phyloP scores from a whole-genome alignment of 805 yeast species.

The Wickerhamomyces hampshirensis region DNA sequence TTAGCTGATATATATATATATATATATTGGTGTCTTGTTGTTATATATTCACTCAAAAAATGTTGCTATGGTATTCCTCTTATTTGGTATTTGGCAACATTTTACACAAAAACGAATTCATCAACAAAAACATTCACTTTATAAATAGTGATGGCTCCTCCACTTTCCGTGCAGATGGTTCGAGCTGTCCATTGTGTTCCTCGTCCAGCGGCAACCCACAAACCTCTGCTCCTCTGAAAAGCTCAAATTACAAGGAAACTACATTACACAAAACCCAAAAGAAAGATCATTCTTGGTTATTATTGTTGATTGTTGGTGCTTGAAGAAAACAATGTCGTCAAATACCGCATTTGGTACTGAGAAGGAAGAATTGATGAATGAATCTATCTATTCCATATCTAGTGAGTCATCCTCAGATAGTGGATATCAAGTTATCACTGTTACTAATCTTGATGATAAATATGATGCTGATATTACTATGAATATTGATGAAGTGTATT shows the following conservation, averaged over 20 bases:
- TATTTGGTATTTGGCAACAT: background rate
- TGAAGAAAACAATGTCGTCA: constrained; percentile 2
- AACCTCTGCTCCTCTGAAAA: background rate
- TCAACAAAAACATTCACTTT: constrained; percentile 18
- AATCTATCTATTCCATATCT: too few species aligned
- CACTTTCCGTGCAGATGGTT: constrained; percentile 1
- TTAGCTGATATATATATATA: too few species aligned
- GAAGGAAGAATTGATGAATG: too few species aligned
- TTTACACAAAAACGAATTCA: constrained; percentile 19
- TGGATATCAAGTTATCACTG: background rate
- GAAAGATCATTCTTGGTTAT: constrained; percentile 25
- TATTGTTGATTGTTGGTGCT: constrained; percentile 20
- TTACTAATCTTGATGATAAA: background rate
- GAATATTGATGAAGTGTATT: background rate
- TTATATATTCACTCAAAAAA: too few species aligned
- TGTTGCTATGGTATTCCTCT: background rate
- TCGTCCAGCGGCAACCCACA: background rate
- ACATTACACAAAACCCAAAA: constrained; percentile 7
- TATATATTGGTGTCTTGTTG: too few species aligned
- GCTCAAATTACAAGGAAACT: constrained; percentile 1
- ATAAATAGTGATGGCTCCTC: constrained; percentile 15
- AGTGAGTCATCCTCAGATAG: background rate
- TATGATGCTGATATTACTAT: too few species aligned
- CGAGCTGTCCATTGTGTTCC: constrained; percentile 1
- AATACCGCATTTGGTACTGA: background rate